Evolutionary conservation across 805 yeast species (phyloP), one percentile per base, ranked within the genome.

Genomic region (Yarrowia deformans): DNA sequence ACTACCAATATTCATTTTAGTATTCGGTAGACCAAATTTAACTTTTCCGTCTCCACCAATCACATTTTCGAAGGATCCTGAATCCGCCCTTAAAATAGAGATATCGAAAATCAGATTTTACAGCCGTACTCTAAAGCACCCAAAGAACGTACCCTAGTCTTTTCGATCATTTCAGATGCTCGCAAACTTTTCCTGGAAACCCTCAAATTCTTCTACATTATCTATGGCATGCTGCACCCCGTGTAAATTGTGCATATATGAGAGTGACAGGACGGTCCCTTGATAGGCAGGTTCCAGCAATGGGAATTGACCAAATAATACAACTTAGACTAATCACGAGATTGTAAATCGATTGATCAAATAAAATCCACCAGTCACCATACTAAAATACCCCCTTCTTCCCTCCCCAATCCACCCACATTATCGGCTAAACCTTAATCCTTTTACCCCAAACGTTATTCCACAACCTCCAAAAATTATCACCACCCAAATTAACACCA

Each of bases 221-320:
- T 55, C 61, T 52, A 52, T 42, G 8, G 23, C 12, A 52, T 52
- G 42, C 56, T 52, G 56, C 56, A 52, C 56, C 56, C 56, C 56
- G 56, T 52, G 56, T 52, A 34, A 52, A 6, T 34, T 32, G 56
- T 52, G 56, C 56, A 52, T 49, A 23, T 48, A 2, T 48, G 52
- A 19, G 34, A 10, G 10, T 48, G 32, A 7, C 32, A 32, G 18
- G 10, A 18, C 2, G 23, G 29, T n/a, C 5, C 13, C 29, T 23
- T 23, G 29, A 23, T 23, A 8, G 37, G 37, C 8, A 34, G 37
- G 37, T 34, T 23, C 29, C 29, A 23, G 29, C 29, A 34, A 3
- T 34, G 37, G 37, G 37, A 45, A 19, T 5, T 10, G 18, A 14
- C 32, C 10, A 16, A 45, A 19, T 19, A 45, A 0, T 19, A 1